phyloP scores from a whole-genome alignment of 306 rosid genomes.

The Cucurbita ficifolia region DNA sequence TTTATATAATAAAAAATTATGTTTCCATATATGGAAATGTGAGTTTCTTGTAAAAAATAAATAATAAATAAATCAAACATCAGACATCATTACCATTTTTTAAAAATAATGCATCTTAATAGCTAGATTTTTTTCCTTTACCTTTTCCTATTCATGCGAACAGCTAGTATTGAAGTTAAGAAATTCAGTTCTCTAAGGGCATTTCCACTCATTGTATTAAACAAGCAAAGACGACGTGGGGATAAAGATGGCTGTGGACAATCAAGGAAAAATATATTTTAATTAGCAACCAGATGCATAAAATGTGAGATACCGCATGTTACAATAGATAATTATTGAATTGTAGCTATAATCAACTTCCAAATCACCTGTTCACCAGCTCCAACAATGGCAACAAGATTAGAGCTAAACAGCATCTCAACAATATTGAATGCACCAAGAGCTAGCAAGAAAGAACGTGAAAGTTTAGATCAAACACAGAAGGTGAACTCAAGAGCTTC shows the following conservation, averaged over 20 bases:
- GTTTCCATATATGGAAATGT: not conserved
- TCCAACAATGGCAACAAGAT: slow-evolving; percentile 92
- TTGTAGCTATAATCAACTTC: not conserved
- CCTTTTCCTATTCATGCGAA: slow-evolving; percentile 86
- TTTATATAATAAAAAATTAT: not conserved
- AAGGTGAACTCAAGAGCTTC: not conserved
- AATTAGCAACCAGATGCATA: not conserved
- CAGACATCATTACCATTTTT: not conserved
- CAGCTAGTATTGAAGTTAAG: slow-evolving; percentile 74
- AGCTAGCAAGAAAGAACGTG: slow-evolving; percentile 15
- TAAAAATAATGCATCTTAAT: not conserved
- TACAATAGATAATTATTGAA: not conserved
- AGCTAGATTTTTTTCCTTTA: slow-evolving; percentile 1
- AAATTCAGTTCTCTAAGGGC: slow-evolving; percentile 77
- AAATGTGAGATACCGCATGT: not conserved
- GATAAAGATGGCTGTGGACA: slow-evolving; percentile 67
- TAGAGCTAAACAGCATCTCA: slow-evolving; percentile 80
- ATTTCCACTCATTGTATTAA: slow-evolving; percentile 54
- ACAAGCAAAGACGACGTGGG: slow-evolving; percentile 89
- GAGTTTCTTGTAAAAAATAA: not conserved
- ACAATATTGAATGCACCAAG: slow-evolving; percentile 71
- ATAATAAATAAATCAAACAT: not conserved
- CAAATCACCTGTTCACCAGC: slow-evolving; percentile 80
- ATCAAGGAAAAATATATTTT: slow-evolving; percentile 5
- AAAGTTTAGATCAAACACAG: not conserved